Evolutionary conservation across 202 grass and related monocot species (phyloP), one percentile per base, ranked within the genome.

Genomic region (Hordeum pubiflorum): DNA sequence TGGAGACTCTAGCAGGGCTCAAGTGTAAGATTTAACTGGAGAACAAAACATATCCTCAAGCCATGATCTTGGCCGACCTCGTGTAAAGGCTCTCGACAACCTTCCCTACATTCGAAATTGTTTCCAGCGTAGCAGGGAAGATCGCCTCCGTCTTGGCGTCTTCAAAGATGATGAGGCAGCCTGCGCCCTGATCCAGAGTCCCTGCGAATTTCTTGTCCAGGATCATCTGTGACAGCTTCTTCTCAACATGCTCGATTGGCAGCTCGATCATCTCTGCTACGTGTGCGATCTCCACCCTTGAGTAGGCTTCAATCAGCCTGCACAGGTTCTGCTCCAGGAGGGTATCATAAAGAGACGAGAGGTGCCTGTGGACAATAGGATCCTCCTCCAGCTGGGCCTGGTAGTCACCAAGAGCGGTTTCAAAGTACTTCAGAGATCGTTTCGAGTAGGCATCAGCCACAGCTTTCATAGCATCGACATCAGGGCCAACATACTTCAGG

Each of bases 191-290:
- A 69, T 93, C 91, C 54, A 97, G 88, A 4, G 89, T 97, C 33
- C 93, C 93, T 3, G 93, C 91, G 50, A 93, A 93, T 58, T 93
- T 97, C 86, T 91, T 97, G 85, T 97, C 91, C 0, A 93, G 84
- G 84, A 97, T 93, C 93, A 93, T 97, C 75, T 93, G 93, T 8
- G 90, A 93, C 15, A 97, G 72, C 67, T 97, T 97, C 75, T 91
- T 97, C 84, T 97, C 93, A 11, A 97, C 93, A 83, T 91, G 88
- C 58, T 74, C 80, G 1, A 91, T 59, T 2, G 88, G 86, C 88
- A 97, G 61, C 79, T 93, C 93, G 18, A 91, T 91, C 90, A 93
- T 93, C 79, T 87, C 86, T 10, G 93, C 88, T 18, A 97, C 74
- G 62, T 93, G 93, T 2, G 75, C 81, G 32, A 97, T 97, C 84